A percentile compares a stretch with the other conserved stretches of the same genome.
Evolutionary conservation across 306 rosid genomes (phyloP).

Genomic region (Pachyrhizus erosus): DNA sequence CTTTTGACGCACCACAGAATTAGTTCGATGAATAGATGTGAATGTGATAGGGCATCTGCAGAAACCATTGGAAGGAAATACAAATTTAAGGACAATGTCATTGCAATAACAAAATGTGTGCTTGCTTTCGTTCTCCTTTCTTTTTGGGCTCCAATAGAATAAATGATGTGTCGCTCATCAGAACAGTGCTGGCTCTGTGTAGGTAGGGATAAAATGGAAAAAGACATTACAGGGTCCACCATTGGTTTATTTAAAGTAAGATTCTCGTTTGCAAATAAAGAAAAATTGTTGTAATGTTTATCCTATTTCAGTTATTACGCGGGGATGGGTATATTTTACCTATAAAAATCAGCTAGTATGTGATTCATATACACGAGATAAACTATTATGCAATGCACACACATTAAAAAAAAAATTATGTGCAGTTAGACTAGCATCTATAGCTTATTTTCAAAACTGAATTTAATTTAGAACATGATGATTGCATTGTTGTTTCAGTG

Average conservation of each 20-base stretch:
- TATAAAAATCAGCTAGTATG: neutral
- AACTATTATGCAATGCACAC: neutral
- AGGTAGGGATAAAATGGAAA: neutral
- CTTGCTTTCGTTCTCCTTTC: slow-evolving; percentile 28
- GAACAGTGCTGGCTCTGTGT: slow-evolving; percentile 20
- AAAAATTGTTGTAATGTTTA: neutral
- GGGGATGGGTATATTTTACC: neutral
- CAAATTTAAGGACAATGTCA: slow-evolving; percentile 26
- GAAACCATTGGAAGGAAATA: slow-evolving; percentile 27
- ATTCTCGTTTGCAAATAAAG: slow-evolving; percentile 27
- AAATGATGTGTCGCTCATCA: slow-evolving; percentile 38
- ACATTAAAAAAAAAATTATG: neutral
- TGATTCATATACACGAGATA: neutral
- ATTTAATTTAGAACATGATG: neutral
- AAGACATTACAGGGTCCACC: slow-evolving; percentile 37
- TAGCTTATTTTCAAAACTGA: neutral
- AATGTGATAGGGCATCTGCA: slow-evolving; percentile 55
- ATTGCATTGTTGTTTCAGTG: neutral
- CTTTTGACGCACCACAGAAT: slow-evolving; percentile 43
- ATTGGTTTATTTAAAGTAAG: slow-evolving; percentile 28
- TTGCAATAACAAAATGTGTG: slow-evolving; percentile 15
- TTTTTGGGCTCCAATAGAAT: slow-evolving; percentile 38
- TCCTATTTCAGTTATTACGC: neutral
- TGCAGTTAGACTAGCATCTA: neutral
- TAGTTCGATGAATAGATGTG: slow-evolving; percentile 46